Percentiles rank a stretch among this genome's conserved stretches.
Evolutionary conservation across 768 basidiomycete genomes (phyloP).

Genomic region (Mycena amicta): DNA sequence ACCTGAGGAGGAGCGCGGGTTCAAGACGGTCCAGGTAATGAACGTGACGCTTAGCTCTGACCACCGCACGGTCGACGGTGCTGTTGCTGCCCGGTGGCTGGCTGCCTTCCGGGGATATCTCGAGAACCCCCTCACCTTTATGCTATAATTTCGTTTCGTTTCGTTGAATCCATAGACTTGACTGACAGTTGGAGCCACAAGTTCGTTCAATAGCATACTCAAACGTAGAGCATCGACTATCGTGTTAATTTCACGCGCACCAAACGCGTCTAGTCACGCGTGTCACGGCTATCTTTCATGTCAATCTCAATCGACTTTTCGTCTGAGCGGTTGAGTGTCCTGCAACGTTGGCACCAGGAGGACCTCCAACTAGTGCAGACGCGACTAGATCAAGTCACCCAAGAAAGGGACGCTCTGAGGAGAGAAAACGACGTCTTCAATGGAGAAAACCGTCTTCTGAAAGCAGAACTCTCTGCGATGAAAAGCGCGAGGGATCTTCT

Average conservation of each 20-base stretch:
- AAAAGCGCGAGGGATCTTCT: neutral
- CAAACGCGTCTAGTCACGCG: neutral
- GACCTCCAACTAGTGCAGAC: neutral
- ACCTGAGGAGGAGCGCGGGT: constrained; percentile 89
- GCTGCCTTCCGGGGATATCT: constrained; percentile 93
- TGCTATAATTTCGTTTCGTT: constrained; percentile 61
- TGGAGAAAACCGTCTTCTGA: too few species aligned
- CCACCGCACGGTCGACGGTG: constrained; percentile 95
- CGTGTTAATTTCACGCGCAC: neutral
- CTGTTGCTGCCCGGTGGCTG: constrained; percentile 92
- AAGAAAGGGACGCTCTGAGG: neutral
- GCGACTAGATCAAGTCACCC: neutral
- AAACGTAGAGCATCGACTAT: too few species aligned
- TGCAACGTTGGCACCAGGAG: neutral
- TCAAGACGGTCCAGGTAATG: constrained; percentile 91
- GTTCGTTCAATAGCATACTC: too few species aligned
- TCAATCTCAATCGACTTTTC: neutral
- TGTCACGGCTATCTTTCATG: neutral
- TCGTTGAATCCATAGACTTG: neutral
- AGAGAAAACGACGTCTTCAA: neutral
- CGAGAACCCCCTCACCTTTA: constrained; percentile 95
- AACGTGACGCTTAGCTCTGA: constrained; percentile 95
- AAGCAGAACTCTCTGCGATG: neutral
- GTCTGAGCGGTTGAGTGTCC: neutral
- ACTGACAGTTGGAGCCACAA: too few species aligned